phyloP scores from a whole-genome alignment of 495 filamentous ascomycete species.

The Aspergillus kassunensis region DNA sequence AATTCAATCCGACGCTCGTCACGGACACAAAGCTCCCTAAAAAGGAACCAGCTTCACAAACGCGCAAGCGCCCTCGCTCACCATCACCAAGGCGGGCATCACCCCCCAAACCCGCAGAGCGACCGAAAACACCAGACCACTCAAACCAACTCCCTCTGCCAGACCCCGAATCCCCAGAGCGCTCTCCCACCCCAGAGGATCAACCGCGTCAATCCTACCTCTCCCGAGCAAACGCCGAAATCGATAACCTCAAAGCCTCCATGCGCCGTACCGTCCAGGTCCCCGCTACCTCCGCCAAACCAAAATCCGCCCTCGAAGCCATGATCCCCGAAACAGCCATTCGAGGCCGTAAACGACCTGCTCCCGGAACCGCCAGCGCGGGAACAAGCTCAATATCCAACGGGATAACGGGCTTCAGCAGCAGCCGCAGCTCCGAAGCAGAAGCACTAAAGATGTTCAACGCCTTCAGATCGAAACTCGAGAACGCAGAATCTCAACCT shows the following conservation, averaged over 20 bases:
- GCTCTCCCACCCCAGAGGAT: constrained; percentile 48
- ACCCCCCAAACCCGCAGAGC: constrained; percentile 22
- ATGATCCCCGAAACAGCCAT: constrained; percentile 81
- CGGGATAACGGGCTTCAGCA: constrained; percentile 24
- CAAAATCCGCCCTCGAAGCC: constrained; percentile 68
- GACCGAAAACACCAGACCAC: constrained; percentile 34
- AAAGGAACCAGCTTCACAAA: constrained; percentile 11
- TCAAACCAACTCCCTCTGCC: constrained; percentile 41
- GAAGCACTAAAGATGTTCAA: constrained; percentile 63
- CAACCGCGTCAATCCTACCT: constrained; percentile 55
- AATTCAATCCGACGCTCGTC: constrained; percentile 85
- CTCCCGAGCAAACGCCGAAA: constrained; percentile 84
- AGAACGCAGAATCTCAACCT: constrained; percentile 46
- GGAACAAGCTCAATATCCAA: constrained; percentile 23
- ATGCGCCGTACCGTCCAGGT: constrained; percentile 75
- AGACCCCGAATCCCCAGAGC: constrained; percentile 46
- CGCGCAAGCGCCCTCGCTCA: constrained; percentile 29
- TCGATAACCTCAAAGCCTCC: constrained; percentile 83
- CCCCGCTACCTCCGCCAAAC: constrained; percentile 49
- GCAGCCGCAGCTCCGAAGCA: constrained; percentile 50
- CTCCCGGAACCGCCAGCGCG: constrained; percentile 45
- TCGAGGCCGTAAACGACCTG: constrained; percentile 73
- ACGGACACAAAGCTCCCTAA: constrained; percentile 35
- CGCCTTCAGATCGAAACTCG: constrained; percentile 75
- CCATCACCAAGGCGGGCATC: constrained; percentile 17